A percentile compares a stretch with the other conserved stretches of the same genome.
phyloP scores from a whole-genome alignment of 345 rosid species.

The Citrus maxima region DNA sequence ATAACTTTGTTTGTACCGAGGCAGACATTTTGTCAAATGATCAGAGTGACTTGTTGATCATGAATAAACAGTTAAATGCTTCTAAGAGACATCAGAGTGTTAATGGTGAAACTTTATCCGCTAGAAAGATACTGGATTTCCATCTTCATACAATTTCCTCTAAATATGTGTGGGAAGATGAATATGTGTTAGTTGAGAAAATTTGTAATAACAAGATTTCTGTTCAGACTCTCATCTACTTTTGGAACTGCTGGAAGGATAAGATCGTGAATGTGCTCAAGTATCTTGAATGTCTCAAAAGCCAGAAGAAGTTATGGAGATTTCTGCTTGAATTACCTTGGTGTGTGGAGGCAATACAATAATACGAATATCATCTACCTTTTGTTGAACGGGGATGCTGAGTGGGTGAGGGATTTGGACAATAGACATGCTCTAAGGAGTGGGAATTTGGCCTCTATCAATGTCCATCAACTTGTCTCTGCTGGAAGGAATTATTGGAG shows the following conservation, averaged over 20 bases:
- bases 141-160: conserved; percentile 19
- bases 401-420: conserved; percentile 29
- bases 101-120: conserved; percentile 35
- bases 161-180: conserved; percentile 28
- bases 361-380: conserved; percentile 14
- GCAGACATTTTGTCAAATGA: conserved; percentile 25
- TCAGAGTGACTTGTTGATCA: conserved; percentile 14
- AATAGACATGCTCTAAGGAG: conserved; percentile 15
- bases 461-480: too few relatives aligned
- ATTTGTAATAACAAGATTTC: conserved; percentile 15
- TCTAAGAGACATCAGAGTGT: conserved; percentile 26
- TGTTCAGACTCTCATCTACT: conserved; percentile 33
- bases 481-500: conserved; percentile 36
- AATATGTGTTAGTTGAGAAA: conserved; percentile 13
- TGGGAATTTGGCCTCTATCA: conserved; percentile 18
- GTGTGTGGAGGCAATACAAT: conserved; percentile 28
- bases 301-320: conserved; percentile 14
- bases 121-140: conserved; percentile 38
- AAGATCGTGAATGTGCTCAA: conserved; percentile 22
- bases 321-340: conserved; percentile 49
- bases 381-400: conserved; percentile 30
- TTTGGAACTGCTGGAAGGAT: conserved; percentile 50
- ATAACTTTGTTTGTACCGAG: conserved; percentile 27
- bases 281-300: conserved; percentile 15
- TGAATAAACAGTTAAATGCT: conserved; percentile 28